Evolutionary conservation across 2,329 filamentous ascomycete species (phyloP), one percentile per base, ranked within the genome.

Genomic region (Thelonectria discophora): DNA sequence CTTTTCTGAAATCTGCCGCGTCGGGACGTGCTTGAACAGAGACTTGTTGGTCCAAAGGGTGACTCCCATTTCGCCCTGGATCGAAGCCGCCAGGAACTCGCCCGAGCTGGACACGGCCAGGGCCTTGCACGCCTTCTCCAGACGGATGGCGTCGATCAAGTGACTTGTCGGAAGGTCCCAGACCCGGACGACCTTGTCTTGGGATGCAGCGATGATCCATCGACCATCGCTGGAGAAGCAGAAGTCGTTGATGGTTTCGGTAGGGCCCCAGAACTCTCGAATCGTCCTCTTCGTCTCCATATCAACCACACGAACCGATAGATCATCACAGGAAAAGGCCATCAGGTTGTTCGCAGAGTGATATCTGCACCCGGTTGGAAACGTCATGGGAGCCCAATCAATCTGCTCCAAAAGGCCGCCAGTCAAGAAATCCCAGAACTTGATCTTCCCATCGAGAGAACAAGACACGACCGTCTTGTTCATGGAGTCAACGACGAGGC

Each of bases 131-230:
- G 90, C 88, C 55, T 86, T 90, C 57, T 89, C 87, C 5, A 96
- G 86, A 60, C 88, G 88, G 78, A 99, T 93, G 3, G 92, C 92
- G 74, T 99, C 95, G 64, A 99, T 95, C 13, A 99, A 83, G 78
- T 99, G 94, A 24, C 93, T 94, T 0, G 96, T 99, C 0, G 95
- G 93, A 27, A 99, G 82, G 79, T 99, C 96, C 93, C 95, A 99
- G 8, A 98, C 87, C 43, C 95, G 88, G 52, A 97, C 81, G 6
- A 93, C 81, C 1, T 88, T 87, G 73, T 97, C 92, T 72, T 91
- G 89, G 0, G 93, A 93, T 12, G 93, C 91, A 20, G 93, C 92
- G 58, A 97, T 87, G 67, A 99, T 88, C 95, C 95, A 99, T 58
- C 93, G 88, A 9, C 94, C 94, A 75, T 98, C 94, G 67, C 89